These are phyloP conservation scores for Daldinia grandis DNA, from an alignment of 495 filamentous ascomycete genomes.

Conservation along the genomic window DNA sequence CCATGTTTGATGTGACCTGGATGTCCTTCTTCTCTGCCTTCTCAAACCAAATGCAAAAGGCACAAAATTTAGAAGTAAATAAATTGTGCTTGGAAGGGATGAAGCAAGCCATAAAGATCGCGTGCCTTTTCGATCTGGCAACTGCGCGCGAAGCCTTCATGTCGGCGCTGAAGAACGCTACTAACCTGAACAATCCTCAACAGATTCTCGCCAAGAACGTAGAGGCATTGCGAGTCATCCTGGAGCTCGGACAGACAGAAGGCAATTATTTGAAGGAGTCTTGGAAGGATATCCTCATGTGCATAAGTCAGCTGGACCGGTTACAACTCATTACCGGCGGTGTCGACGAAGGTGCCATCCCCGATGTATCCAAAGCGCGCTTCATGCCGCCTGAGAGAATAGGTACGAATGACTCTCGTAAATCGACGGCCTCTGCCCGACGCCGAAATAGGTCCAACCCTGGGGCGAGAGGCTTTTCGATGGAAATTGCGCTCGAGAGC, in stretches of 20 bases:
- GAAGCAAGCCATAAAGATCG: conserved; percentile 89
- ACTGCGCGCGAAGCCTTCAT: conserved; percentile 94
- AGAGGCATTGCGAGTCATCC: conserved; percentile 86
- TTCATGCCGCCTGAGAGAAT: conserved; percentile 65
- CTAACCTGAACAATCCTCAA: conserved; percentile 91
- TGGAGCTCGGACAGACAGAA: conserved; percentile 91
- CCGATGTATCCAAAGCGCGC: conserved; percentile 88
- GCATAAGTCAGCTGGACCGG: conserved; percentile 94
- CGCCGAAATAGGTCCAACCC: conserved; percentile 73
- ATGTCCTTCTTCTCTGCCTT: conserved; percentile 97
- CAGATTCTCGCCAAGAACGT: conserved; percentile 98
- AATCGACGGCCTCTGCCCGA: conserved; percentile 70
- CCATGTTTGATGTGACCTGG: conserved; percentile 99
- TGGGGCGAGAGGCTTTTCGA: conserved; percentile 72
- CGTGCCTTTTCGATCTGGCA: conserved; percentile 90
- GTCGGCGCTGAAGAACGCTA: conserved; percentile 89
- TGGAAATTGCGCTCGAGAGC: conserved; percentile 89
- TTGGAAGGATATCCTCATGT: conserved; percentile 95
- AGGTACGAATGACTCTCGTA: conserved; percentile 64
- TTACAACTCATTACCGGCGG: conserved; percentile 94
- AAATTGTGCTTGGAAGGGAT: conserved; percentile 93
- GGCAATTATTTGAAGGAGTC: conserved; percentile 88
- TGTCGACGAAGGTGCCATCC: conserved; percentile 89
- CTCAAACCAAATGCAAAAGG: conserved; percentile 89
- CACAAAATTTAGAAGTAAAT: conserved; percentile 89